phyloP scores from a whole-genome alignment of 257 asterid genomes.

The Leptodermis oblonga region DNA sequence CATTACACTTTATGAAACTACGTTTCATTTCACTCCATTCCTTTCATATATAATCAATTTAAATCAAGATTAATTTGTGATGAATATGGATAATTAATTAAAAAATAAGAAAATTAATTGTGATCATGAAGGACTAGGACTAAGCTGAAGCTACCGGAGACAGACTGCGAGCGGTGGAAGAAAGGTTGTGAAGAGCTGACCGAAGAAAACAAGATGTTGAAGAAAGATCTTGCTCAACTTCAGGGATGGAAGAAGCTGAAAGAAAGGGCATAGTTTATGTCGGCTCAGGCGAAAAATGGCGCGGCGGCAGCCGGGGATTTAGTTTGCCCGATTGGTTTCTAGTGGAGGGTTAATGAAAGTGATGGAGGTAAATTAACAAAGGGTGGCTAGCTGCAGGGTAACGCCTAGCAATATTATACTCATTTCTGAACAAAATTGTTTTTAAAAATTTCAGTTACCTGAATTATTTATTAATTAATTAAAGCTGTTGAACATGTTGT shows the following conservation, averaged over 20 bases:
- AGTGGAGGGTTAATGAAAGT: slow-evolving; percentile 11
- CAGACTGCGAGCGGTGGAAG: slow-evolving; percentile 58
- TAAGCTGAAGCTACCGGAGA: slow-evolving; percentile 74
- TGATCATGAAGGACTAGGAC: slow-evolving; percentile 30
- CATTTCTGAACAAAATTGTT: too few relatives aligned
- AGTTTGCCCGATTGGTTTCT: too few relatives aligned
- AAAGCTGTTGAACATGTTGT: background rate
- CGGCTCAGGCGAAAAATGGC: slow-evolving; percentile 8
- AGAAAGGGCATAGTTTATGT: slow-evolving; percentile 19
- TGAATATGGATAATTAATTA: background rate
- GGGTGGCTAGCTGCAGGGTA: too few relatives aligned
- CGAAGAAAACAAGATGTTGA: slow-evolving; percentile 52
- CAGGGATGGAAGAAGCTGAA: slow-evolving; percentile 24
- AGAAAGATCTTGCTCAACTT: slow-evolving; percentile 53
- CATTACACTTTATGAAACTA: background rate
- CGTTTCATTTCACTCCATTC: too few relatives aligned
- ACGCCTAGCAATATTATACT: too few relatives aligned
- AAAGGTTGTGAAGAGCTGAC: slow-evolving; percentile 47
- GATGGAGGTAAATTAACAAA: too few relatives aligned
- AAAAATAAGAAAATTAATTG: too few relatives aligned
- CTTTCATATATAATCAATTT: background rate
- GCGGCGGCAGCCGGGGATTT: background rate
- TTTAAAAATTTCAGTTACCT: background rate
- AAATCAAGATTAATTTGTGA: too few relatives aligned
- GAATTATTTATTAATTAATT: too few relatives aligned